A percentile compares a stretch with the other conserved stretches of the same genome.
Evolutionary conservation across 768 basidiomycete species (phyloP).

Genomic region (Suillus americanus): DNA sequence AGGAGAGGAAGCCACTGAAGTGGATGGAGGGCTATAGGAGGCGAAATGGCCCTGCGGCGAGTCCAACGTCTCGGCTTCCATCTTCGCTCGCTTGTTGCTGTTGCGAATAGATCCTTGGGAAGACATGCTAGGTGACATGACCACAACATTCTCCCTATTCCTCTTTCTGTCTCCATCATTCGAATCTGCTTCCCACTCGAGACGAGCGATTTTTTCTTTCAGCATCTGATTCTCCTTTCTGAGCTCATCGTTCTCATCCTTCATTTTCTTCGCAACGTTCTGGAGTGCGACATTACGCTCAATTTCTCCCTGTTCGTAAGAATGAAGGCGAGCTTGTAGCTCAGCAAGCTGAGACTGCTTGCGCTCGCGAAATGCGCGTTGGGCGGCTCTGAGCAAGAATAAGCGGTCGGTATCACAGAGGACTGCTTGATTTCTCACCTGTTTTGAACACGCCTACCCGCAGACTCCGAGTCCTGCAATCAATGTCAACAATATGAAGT

Average conservation of each 20-base stretch:
- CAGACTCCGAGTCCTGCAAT: conserved; percentile 45
- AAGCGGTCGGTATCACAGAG: neutral
- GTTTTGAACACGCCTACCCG: conserved; percentile 75
- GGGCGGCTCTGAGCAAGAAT: conserved; percentile 63
- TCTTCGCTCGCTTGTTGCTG: conserved; percentile 37
- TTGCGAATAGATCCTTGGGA: conserved; percentile 23
- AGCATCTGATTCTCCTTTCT: conserved; percentile 65
- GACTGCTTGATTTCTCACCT: conserved; percentile 41
- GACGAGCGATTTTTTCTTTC: conserved; percentile 45
- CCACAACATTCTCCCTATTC: conserved; percentile 51
- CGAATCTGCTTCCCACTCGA: conserved; percentile 38
- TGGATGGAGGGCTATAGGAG: conserved; percentile 37
- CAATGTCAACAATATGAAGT: conserved; percentile 4
- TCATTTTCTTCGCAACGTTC: conserved; percentile 76
- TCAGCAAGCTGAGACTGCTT: conserved; percentile 88
- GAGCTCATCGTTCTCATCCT: conserved; percentile 82
- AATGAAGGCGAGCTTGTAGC: conserved; percentile 80
- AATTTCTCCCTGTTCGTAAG: conserved; percentile 89
- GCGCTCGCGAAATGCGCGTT: conserved; percentile 87
- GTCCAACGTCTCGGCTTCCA: conserved; percentile 24
- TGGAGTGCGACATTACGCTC: conserved; percentile 86
- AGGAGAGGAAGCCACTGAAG: conserved; percentile 54
- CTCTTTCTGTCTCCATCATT: conserved; percentile 54
- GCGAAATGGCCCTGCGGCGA: conserved; percentile 21
- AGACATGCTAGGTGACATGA: conserved; percentile 27